Conservation (phyloP, 2,329 filamentous ascomycete species). For the Curvularia spicifera region DNA sequence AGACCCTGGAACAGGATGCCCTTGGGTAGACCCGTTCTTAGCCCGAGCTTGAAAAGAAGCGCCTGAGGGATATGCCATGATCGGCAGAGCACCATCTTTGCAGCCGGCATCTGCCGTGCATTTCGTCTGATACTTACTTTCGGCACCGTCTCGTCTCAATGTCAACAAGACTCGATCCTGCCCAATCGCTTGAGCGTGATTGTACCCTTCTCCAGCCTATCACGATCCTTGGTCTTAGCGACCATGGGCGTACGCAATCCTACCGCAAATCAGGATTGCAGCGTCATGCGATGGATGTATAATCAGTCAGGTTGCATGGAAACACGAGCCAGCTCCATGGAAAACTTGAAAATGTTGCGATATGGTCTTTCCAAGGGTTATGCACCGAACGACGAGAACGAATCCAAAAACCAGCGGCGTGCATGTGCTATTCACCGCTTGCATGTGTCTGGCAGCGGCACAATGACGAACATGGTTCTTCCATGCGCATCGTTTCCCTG, state of each 20-base stretch:
- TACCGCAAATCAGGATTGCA: background rate
- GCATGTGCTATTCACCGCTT: background rate
- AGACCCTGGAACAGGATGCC: background rate
- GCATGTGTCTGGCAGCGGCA: background rate
- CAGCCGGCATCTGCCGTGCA: background rate
- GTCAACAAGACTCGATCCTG: slow-evolving; percentile 3
- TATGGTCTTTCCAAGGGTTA: background rate
- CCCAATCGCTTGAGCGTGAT: slow-evolving; percentile 1
- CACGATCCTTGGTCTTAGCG: slow-evolving; percentile 1
- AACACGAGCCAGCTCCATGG: background rate
- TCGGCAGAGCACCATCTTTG: background rate
- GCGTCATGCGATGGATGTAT: background rate
- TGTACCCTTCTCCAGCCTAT: slow-evolving; percentile 10
- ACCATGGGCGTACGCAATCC: background rate
- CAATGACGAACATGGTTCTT: background rate
- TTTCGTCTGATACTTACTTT: background rate
- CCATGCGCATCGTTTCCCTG: background rate
- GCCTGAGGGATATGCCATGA: background rate
- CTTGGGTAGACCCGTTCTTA: background rate
- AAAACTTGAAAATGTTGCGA: background rate
- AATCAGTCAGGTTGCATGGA: background rate
- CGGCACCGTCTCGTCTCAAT: background rate
- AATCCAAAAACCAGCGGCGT: background rate
- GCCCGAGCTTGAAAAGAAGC: background rate
- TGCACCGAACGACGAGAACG: background rate